These are phyloP conservation scores for Alternaria panax DNA, from an alignment of 2,329 filamentous ascomycete species.

Conservation along the genomic window DNA sequence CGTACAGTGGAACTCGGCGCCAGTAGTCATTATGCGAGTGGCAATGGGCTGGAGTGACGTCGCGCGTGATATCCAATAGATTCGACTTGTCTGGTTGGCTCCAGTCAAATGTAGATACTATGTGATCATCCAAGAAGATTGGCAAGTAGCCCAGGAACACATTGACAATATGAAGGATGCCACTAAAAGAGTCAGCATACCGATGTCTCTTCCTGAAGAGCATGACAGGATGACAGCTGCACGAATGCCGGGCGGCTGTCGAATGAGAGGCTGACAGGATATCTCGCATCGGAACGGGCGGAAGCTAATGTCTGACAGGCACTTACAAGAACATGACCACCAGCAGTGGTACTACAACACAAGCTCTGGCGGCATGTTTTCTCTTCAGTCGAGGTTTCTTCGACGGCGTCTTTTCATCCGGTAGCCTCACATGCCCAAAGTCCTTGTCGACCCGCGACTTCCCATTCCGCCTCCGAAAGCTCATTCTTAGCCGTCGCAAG, in stretches of 20 bases:
- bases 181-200: constrained; percentile 43
- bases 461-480: constrained; percentile 34
- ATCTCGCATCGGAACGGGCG: constrained; percentile 15
- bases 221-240: constrained; percentile 4
- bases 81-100: constrained; percentile 47
- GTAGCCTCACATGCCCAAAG: constrained; percentile 20
- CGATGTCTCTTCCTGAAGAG: neutral
- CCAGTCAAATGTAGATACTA: constrained; percentile 52
- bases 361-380: constrained; percentile 26
- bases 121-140: constrained; percentile 48
- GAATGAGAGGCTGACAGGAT: constrained; percentile 10
- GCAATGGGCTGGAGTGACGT: constrained; percentile 59
- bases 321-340: constrained; percentile 47
- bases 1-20: constrained; percentile 62
- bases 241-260: constrained; percentile 1
- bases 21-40: constrained; percentile 69
- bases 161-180: constrained; percentile 53
- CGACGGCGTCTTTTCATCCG: constrained; percentile 31
- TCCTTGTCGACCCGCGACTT: constrained; percentile 16
- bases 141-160: constrained; percentile 48
- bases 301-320: constrained; percentile 18
- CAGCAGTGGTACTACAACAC: constrained; percentile 28
- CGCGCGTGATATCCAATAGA: constrained; percentile 59
- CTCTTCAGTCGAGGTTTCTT: constrained; percentile 27
- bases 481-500: constrained; percentile 42